Evolutionary conservation across 176 grass and related monocot genomes (phyloP).

Genomic region (Phyllostachys edulis): DNA sequence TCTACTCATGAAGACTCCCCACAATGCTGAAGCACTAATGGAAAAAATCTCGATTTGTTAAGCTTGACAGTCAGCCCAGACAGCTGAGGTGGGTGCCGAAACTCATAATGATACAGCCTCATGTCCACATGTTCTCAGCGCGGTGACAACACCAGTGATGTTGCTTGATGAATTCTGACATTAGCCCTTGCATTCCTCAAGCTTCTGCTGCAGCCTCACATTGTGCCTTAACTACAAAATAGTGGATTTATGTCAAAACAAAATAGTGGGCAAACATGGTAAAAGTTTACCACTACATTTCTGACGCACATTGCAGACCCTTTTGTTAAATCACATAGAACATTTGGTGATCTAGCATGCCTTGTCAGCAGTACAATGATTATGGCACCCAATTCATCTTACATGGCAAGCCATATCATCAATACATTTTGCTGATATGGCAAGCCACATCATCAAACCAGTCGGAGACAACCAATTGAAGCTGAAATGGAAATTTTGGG

Average conservation of each 20-base stretch:
- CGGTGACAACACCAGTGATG: neutral
- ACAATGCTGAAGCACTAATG: conserved; percentile 39
- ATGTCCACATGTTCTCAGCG: conserved; percentile 17
- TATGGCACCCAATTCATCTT: too few species aligned
- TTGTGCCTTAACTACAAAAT: conserved; percentile 47
- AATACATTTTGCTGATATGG: conserved; percentile 16
- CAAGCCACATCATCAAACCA: neutral
- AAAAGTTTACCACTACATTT: neutral
- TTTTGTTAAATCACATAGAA: too few species aligned
- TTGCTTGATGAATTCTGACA: conserved; percentile 2
- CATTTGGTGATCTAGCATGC: too few species aligned
- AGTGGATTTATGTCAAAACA: conserved; percentile 7
- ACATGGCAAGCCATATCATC: neutral
- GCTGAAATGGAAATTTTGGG: neutral
- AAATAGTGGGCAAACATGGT: neutral
- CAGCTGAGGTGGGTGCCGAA: conserved; percentile 28
- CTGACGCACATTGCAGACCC: neutral
- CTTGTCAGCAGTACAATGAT: too few species aligned
- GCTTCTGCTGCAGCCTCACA: conserved; percentile 54
- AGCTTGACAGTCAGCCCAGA: conserved; percentile 43
- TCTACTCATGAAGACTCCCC: conserved; percentile 41
- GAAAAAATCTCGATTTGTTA: conserved; percentile 43
- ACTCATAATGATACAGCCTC: conserved; percentile 24
- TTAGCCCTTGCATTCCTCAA: conserved; percentile 54
- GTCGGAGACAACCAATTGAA: neutral